Base-by-base conservation (phyloP, 1,284 basidiomycete genomes). In the Fomitiporia mediterranea region DNA sequence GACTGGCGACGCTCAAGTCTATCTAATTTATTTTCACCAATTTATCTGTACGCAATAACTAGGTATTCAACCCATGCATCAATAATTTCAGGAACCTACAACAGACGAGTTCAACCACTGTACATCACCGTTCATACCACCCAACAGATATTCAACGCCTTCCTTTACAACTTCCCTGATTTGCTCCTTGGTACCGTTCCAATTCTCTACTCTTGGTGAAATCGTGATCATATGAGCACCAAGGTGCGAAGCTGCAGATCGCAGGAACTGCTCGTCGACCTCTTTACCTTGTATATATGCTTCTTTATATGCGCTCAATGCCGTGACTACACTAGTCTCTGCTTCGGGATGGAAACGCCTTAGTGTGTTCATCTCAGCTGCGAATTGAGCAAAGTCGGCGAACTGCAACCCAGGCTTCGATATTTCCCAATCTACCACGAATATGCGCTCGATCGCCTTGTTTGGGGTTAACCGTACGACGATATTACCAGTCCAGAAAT, bases 401-500 rank as follows among this genome's bases (percentile, higher is more conserved):
- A 74, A 81, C 4, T 73, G 69, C 30, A 79, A 51, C 11, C 83
- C 81, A 0, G 77, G 70, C 65, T 75, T 81, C 25, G 72, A 65
- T 17, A 82, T 38, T 62, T 85, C 82, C 84, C 83, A 86, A 64
- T 86, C 82, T 43, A 84, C 61, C 30, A 84, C 70, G 50, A 68
- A 73, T n/a, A 81, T 60, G 9, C 68, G 71, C 34, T 48, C 53
- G 27, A 51, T 34, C 23, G n/a, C 27, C 15, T 27, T 25, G 17
- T 64, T 61, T 5, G 60, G 58, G 40, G 37, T 65, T 5, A 73
- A 60, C 15, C 60, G 62, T 17, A 83, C 62, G 50, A 83, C 66
- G 39, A 84, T 63, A 61, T 86, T 85, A 0, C 83, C 84, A 1
- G 83, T 76, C 83, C 84, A 86, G 61, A 85, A 81, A 63, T 86